Evolutionary conservation across 345 rosid genomes (phyloP).

Genomic region (Erucastrum elatum): DNA sequence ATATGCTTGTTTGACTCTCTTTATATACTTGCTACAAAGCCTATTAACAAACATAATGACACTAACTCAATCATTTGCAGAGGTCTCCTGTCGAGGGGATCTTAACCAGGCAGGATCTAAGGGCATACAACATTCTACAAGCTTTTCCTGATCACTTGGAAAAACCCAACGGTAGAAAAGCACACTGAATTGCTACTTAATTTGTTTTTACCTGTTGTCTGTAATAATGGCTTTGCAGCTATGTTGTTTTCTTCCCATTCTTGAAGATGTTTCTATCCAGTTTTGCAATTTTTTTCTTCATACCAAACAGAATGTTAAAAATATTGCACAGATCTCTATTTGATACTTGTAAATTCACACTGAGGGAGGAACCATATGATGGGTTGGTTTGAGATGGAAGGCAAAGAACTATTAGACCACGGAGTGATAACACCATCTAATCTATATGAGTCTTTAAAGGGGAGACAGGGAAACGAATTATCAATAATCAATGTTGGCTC

Average conservation of each 20-base stretch:
- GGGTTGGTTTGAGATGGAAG: slow-evolving; percentile 59
- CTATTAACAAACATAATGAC: background rate
- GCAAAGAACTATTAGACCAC: slow-evolving; percentile 62
- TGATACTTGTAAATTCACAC: too few relatives aligned
- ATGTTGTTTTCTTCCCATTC: slow-evolving; percentile 22
- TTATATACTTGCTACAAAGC: background rate
- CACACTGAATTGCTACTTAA: slow-evolving; percentile 20
- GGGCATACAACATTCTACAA: slow-evolving; percentile 63
- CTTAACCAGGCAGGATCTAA: slow-evolving; percentile 82
- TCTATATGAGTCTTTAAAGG: slow-evolving; percentile 57
- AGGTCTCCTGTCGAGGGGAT: slow-evolving; percentile 67
- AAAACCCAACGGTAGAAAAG: slow-evolving; percentile 46
- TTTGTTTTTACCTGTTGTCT: slow-evolving; percentile 25
- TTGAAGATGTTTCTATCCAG: slow-evolving; percentile 34
- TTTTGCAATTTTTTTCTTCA: slow-evolving; percentile 34
- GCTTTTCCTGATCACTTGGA: slow-evolving; percentile 67
- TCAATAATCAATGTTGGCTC: slow-evolving; percentile 55
- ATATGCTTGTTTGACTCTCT: background rate
- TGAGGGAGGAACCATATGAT: slow-evolving; percentile 48
- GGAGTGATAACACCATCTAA: slow-evolving; percentile 51
- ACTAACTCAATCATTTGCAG: slow-evolving; percentile 44
- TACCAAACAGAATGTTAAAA: slow-evolving; percentile 7
- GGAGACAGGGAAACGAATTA: slow-evolving; percentile 52
- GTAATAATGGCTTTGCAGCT: slow-evolving; percentile 26
- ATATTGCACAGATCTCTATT: too few relatives aligned